Conservation (phyloP, 176 grass and related monocot species). For the Cymbopogon citratus region DNA sequence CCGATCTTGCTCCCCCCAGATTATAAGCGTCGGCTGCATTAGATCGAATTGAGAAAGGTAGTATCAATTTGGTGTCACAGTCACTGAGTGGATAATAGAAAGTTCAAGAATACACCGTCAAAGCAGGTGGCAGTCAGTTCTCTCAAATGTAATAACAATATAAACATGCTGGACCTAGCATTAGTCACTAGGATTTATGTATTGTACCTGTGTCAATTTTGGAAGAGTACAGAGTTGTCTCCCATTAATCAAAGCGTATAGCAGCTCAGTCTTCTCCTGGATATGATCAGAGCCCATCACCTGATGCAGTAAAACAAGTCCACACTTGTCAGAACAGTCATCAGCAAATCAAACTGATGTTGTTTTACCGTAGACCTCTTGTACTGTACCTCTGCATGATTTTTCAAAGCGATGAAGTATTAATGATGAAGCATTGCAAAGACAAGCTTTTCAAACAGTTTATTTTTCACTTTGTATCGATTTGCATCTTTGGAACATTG, state of each 20-base stretch:
- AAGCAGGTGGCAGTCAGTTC: not conserved
- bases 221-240: slow-evolving; percentile 71
- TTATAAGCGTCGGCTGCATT: slow-evolving; percentile 58
- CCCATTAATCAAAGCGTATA: slow-evolving; percentile 54
- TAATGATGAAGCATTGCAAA: not conserved
- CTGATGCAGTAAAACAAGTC: slow-evolving; percentile 32
- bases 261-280: slow-evolving; percentile 70
- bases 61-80: not conserved
- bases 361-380: not conserved
- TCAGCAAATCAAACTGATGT: not conserved
- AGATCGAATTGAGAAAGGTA: not conserved
- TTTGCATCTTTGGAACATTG: not conserved
- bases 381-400: not conserved
- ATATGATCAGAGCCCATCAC: slow-evolving; percentile 77
- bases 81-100: no score
- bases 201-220: slow-evolving; percentile 75
- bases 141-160: not conserved
- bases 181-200: not conserved
- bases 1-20: slow-evolving; percentile 79
- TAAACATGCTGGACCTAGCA: not conserved
- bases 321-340: not conserved
- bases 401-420: no score
- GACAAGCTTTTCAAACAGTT: not conserved
- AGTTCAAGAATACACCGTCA: not conserved
- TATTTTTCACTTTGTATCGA: not conserved